These are phyloP conservation scores for Dendrocalamus latiflorus DNA, from an alignment of 202 grass and related monocot species.

Conservation along the genomic window DNA sequence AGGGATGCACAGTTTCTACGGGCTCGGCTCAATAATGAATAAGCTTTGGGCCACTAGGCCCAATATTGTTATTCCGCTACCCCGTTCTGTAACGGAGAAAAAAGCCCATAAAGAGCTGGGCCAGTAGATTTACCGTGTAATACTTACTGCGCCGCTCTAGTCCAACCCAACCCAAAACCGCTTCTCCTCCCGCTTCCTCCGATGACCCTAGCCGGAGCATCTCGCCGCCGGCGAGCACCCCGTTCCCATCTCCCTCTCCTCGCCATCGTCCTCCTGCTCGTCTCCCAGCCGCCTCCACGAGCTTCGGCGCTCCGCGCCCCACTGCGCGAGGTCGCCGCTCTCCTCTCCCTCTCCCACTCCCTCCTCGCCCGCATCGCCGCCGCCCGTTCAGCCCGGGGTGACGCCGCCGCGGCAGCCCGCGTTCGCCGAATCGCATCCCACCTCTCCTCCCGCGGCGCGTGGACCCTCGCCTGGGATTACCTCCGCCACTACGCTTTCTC, in stretches of 20 bases:
- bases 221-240: constrained; percentile 43
- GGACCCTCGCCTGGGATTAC: constrained; percentile 78
- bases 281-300: background rate
- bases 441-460: constrained; percentile 41
- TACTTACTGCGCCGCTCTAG: background rate
- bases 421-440: constrained; percentile 47
- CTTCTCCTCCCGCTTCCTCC: background rate
- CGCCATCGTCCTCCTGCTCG: constrained; percentile 34
- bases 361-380: constrained; percentile 73
- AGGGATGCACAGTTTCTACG: background rate
- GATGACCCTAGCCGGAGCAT: constrained; percentile 9
- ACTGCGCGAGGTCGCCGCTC: constrained; percentile 44
- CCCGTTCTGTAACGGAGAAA: background rate
- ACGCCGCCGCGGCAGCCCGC: constrained; percentile 49
- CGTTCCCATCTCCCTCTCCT: constrained; percentile 16
- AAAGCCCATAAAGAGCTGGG: background rate
- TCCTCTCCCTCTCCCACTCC: constrained; percentile 78
- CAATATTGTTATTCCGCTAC: background rate
- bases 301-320: constrained; percentile 36
- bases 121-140: background rate
- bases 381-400: constrained; percentile 51
- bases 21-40: background rate
- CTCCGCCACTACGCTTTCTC: constrained; percentile 74
- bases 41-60: background rate
- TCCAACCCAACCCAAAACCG: background rate